Conservation (phyloP, 208 protist genomes). For the Crithidia expoeki region DNA sequence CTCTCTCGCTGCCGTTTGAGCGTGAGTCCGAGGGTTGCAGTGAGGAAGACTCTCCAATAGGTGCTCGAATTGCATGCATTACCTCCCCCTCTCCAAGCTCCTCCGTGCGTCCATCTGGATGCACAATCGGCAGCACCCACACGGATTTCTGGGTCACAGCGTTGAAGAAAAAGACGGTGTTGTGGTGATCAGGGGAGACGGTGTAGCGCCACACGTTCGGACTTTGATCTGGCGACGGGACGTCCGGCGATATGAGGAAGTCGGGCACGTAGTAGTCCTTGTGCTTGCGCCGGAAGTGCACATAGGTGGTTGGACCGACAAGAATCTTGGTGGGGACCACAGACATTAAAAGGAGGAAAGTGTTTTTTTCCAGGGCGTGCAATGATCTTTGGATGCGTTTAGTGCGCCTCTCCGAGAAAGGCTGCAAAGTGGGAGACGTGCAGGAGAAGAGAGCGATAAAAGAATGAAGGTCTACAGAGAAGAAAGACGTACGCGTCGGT, state of each 20-base stretch:
- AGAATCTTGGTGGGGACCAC: constrained; percentile 51
- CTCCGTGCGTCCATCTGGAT: constrained; percentile 27
- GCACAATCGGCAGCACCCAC: constrained; percentile 68
- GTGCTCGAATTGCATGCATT: constrained; percentile 20
- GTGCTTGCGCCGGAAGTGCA: constrained; percentile 41
- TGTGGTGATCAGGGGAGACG: constrained; percentile 51
- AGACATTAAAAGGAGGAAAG: constrained; percentile 22
- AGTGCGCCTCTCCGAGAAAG: too few species aligned
- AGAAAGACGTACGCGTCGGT: too few species aligned
- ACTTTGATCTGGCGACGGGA: constrained; percentile 17
- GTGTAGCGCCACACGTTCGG: constrained; percentile 60
- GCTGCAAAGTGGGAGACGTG: too few species aligned
- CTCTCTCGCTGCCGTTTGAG: background rate
- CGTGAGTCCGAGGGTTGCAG: background rate
- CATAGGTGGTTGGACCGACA: constrained; percentile 57
- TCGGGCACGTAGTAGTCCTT: constrained; percentile 61
- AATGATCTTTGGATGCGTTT: too few species aligned
- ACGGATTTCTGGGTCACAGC: constrained; percentile 35
- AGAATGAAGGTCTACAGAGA: too few species aligned
- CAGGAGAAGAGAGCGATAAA: too few species aligned
- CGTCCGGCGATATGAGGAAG: constrained; percentile 20
- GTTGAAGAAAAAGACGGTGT: constrained; percentile 77
- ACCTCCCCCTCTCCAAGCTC: constrained; percentile 29
- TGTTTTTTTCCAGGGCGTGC: too few species aligned
- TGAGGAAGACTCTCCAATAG: background rate